Evolutionary conservation across 73 alveolate species (phyloP), one percentile per base, ranked within the genome.

Genomic region (Symbiodinium pilosum): DNA sequence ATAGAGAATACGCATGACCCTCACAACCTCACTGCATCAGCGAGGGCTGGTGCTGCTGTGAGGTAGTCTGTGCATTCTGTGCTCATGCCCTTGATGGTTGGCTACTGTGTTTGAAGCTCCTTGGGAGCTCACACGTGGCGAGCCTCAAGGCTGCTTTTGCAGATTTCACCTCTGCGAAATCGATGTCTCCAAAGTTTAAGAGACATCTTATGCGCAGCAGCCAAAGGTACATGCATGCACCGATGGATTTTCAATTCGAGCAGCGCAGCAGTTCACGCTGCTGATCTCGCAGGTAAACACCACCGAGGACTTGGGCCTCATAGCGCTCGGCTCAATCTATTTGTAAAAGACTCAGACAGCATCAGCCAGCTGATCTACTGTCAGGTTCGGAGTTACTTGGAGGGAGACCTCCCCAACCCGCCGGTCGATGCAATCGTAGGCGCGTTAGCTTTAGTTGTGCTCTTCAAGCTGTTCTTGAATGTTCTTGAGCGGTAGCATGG

Each of bases 321-420:
- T 91, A 30, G 97, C 6, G 77, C 6, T 20, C 77, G 38, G 77
- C 77, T 47, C 59, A 47, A n/a, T n/a, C n/a, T n/a, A n/a, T n/a
- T n/a, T n/a, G n/a, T n/a, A n/a, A n/a, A n/a, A n/a, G n/a, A n/a
- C n/a, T n/a, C n/a, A n/a, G n/a, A n/a, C 59, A 47, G 59, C 14
- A 47, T 6, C 59, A 47, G 21, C 59, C 59, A 9, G 59, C 59
- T 6, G 59, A 47, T 14, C 59, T 47, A 9, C 59, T 47, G 59
- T 47, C 59, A 73, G 88, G 99, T 94, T 32, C 75, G 94, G 40
- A 43, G 87, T 59, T 94, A 94, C 86, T 59, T 94, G 99, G 87
- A 64, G 43, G 42, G 83, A 18, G 43, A 52, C 28, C 30, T 83
- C 36, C 94, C 99, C 26, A 43, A 56, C 21, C 99, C 99, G 77